phyloP scores from a whole-genome alignment of 2,329 filamentous ascomycete genomes.

The Aspergillus tanneri region DNA sequence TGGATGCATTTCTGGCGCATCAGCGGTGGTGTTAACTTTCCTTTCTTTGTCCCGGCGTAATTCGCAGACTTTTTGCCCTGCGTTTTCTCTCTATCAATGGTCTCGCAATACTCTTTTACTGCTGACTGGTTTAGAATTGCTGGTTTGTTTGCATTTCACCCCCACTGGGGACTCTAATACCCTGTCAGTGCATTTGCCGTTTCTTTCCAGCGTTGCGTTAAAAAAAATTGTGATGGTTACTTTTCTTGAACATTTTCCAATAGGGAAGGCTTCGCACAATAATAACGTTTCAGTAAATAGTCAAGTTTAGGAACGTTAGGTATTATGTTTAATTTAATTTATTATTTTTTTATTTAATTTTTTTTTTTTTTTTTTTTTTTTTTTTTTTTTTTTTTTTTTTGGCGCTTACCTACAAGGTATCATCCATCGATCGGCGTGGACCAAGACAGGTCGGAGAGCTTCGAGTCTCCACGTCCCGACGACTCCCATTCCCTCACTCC shows the following conservation, averaged over 20 bases:
- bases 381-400: no score
- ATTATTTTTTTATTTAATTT: no score
- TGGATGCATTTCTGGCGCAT: constrained; percentile 26
- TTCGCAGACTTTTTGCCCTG: not conserved
- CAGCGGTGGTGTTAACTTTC: constrained; percentile 18
- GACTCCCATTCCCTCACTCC: not conserved
- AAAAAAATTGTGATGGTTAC: not conserved
- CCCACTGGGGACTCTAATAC: constrained; percentile 15
- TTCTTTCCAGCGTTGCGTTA: constrained; percentile 1
- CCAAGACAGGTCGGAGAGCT: not conserved
- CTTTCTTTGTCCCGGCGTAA: constrained; percentile 10
- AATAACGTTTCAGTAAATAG: no score
- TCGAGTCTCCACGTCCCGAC: not conserved
- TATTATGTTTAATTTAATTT: no score
- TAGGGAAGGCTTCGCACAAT: no score
- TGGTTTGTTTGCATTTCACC: not conserved
- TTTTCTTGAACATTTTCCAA: not conserved
- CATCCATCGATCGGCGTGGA: not conserved
- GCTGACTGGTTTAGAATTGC: not conserved
- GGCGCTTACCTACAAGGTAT: no score
- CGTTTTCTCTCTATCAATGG: not conserved
- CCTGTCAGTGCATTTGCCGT: constrained; percentile 8
- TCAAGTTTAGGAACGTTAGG: no score
- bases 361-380: no score
- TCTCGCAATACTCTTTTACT: not conserved